Evolutionary conservation across 2,329 filamentous ascomycete genomes (phyloP).

Genomic region (Camillea tinctor): DNA sequence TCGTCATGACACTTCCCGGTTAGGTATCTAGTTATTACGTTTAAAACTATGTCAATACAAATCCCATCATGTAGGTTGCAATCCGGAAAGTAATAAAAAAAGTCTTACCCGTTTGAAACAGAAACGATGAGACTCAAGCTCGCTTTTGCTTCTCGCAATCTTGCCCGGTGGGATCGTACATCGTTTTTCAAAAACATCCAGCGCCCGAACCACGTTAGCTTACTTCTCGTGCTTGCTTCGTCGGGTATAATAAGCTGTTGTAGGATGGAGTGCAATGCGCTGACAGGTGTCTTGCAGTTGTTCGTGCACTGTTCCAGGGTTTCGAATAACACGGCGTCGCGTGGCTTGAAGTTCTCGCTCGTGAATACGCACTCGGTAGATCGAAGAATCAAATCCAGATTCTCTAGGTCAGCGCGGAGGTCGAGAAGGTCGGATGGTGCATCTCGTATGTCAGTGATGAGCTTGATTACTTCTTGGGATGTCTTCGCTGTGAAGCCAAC

Average conservation of each 20-base stretch:
- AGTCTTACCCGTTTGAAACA: constrained; percentile 1
- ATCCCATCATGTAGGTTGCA: neutral
- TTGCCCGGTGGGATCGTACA: neutral
- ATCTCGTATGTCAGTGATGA: neutral
- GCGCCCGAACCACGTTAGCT: neutral
- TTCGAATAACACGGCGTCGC: neutral
- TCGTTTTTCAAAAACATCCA: constrained; percentile 1
- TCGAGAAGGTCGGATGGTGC: neutral
- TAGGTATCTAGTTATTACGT: neutral
- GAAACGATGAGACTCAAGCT: constrained; percentile 2
- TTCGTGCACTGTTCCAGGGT: neutral
- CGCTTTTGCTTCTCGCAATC: constrained; percentile 4
- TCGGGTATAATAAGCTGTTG: neutral
- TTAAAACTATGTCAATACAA: neutral
- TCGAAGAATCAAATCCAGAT: neutral
- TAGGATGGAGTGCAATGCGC: neutral
- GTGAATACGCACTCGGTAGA: neutral
- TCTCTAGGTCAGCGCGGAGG: neutral
- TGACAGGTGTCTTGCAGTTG: constrained; percentile 2
- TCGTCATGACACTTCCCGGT: constrained; percentile 2
- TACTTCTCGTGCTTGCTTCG: constrained; percentile 1
- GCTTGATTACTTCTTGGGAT: neutral
- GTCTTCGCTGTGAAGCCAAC: neutral
- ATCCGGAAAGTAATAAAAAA: too few relatives aligned
- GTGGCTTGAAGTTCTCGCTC: neutral